phyloP scores from a whole-genome alignment of 2,329 filamentous ascomycete species.

The Domatiomyces globalis region DNA sequence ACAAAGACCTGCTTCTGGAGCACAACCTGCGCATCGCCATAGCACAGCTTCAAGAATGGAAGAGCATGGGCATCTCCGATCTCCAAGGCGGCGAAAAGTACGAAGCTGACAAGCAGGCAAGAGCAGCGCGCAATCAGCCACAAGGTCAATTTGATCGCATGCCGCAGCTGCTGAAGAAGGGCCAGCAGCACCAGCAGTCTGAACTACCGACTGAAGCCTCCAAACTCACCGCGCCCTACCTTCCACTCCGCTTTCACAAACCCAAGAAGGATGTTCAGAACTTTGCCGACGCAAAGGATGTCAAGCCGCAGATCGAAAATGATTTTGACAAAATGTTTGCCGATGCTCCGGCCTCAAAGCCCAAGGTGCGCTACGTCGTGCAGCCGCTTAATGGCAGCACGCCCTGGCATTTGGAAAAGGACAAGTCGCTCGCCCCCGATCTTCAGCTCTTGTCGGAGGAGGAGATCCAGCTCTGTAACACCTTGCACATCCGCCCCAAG shows the following conservation, averaged over 20 bases:
- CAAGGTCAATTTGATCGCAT: slow-evolving; percentile 78
- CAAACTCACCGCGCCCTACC: slow-evolving; percentile 62
- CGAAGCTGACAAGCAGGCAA: slow-evolving; percentile 68
- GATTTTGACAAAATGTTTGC: slow-evolving; percentile 41
- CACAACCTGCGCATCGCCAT: slow-evolving; percentile 85
- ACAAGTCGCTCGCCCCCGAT: slow-evolving; percentile 55
- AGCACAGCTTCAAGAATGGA: slow-evolving; percentile 83
- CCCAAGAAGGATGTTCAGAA: slow-evolving; percentile 25
- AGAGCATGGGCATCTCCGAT: slow-evolving; percentile 67
- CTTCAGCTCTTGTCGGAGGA: slow-evolving; percentile 72
- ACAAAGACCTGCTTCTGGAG: slow-evolving; percentile 75
- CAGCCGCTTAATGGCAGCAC: slow-evolving; percentile 33
- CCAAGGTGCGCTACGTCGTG: slow-evolving; percentile 40
- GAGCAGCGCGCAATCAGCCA: slow-evolving; percentile 51
- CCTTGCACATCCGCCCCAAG: slow-evolving; percentile 76
- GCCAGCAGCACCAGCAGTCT: slow-evolving; percentile 52
- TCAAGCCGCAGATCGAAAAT: slow-evolving; percentile 28
- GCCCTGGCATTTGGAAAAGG: slow-evolving; percentile 52
- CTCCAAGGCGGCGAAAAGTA: slow-evolving; percentile 81
- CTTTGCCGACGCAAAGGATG: slow-evolving; percentile 18
- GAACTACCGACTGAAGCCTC: slow-evolving; percentile 64
- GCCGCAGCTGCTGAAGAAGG: slow-evolving; percentile 43
- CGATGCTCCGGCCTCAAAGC: slow-evolving; percentile 22
- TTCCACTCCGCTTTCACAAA: slow-evolving; percentile 48
- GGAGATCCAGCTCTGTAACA: slow-evolving; percentile 73